A percentile compares a stretch with the other conserved stretches of the same genome.
Conservation (phyloP, 305 asterid species). For the Solanum aculeatissimum region DNA sequence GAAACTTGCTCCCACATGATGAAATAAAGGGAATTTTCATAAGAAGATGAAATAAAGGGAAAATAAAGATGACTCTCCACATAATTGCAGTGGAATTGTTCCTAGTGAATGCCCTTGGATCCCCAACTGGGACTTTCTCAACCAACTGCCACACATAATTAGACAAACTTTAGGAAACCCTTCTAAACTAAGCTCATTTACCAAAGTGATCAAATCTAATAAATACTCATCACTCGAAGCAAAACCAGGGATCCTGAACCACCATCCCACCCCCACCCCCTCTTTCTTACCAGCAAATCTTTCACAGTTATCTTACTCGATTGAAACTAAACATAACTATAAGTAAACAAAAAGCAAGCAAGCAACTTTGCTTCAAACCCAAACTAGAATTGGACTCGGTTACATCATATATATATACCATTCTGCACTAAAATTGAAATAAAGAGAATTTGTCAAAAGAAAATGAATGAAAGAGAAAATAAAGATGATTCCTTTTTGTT, state of each 20-base stretch:
- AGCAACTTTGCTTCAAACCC: neutral
- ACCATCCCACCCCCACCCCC: neutral
- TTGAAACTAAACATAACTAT: neutral
- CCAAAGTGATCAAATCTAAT: neutral
- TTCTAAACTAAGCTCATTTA: neutral
- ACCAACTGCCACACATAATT: neutral
- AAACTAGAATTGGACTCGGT: too few relatives aligned
- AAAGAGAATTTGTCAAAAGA: neutral
- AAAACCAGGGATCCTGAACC: neutral
- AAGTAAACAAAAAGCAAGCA: neutral
- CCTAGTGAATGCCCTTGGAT: neutral
- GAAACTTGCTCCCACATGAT: neutral
- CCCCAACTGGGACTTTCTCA: neutral
- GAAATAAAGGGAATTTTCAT: neutral
- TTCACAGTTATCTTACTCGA: neutral
- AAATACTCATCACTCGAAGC: neutral
- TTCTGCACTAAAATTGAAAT: too few relatives aligned
- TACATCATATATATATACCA: too few relatives aligned
- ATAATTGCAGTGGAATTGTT: neutral
- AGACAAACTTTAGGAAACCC: neutral
- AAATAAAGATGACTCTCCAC: neutral
- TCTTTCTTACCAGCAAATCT: neutral
- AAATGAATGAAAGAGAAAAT: neutral
- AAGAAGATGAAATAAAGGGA: neutral
- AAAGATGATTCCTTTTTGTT: neutral